phyloP scores from a whole-genome alignment of 78 protist species.

The Tieghemostelium lacteum region DNA sequence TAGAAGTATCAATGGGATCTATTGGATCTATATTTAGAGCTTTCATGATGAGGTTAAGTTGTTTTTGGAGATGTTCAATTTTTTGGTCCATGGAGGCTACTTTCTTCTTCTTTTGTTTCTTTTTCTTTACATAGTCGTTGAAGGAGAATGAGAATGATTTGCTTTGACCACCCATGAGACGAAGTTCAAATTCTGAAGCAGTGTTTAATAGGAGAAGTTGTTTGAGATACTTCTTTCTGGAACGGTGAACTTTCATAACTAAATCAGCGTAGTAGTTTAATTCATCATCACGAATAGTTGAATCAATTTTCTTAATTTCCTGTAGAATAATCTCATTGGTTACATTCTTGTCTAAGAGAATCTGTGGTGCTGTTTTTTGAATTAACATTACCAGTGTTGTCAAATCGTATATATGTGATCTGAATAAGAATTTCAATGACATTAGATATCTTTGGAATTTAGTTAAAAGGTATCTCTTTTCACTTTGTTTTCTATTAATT shows the following conservation, averaged over 20 bases:
- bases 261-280: constrained; percentile 47
- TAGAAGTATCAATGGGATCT: too few species aligned
- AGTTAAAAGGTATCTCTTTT: constrained; percentile 2
- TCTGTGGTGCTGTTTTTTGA: constrained; percentile 27
- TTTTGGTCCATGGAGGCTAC: neutral
- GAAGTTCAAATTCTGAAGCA: constrained; percentile 25
- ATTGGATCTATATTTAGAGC: constrained; percentile 10
- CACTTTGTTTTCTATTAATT: constrained; percentile 38
- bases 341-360: neutral
- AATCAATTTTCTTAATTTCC: neutral
- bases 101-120: constrained; percentile 17
- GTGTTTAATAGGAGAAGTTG: neutral
- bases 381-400: neutral
- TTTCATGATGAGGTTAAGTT: neutral
- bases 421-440: constrained; percentile 48
- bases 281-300: constrained; percentile 38
- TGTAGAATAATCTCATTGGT: neutral
- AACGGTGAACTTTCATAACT: constrained; percentile 26
- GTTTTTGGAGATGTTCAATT: neutral
- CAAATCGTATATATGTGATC: constrained; percentile 11
- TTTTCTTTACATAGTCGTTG: constrained; percentile 18
- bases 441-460: constrained; percentile 32
- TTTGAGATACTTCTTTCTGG: constrained; percentile 14
- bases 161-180: constrained; percentile 36
- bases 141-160: neutral